phyloP scores from a whole-genome alignment of 345 rosid genomes.

The Pistacia integerrima region DNA sequence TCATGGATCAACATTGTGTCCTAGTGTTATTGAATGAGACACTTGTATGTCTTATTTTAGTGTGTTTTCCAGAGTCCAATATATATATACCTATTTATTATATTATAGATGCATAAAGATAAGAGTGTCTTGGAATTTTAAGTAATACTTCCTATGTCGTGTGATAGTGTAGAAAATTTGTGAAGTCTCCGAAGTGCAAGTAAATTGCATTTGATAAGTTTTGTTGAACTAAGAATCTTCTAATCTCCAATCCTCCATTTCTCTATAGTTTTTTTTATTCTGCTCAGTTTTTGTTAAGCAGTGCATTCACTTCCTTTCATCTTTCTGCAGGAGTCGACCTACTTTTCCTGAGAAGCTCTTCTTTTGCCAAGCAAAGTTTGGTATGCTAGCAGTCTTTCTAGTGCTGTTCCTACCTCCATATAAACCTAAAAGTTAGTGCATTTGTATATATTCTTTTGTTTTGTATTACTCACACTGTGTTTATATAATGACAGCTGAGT shows the following conservation, averaged over 20 bases:
- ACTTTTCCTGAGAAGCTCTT: constrained; percentile 28
- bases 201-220: not conserved
- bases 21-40: too few relatives aligned
- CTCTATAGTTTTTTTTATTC: not conserved
- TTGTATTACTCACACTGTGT: not conserved
- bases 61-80: too few relatives aligned
- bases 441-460: not conserved
- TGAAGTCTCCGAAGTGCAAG: not conserved
- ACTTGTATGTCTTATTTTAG: too few relatives aligned
- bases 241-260: not conserved
- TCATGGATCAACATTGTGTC: too few relatives aligned
- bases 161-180: not conserved
- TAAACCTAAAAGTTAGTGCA: not conserved
- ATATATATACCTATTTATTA: too few relatives aligned
- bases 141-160: too few relatives aligned
- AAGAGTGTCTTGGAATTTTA: too few relatives aligned
- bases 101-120: too few relatives aligned
- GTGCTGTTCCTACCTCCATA: not conserved
- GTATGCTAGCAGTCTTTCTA: constrained; percentile 17
- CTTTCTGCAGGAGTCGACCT: constrained; percentile 22
- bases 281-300: not conserved
- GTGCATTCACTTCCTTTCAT: not conserved
- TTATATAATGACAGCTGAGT: not conserved
- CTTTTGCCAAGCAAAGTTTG: constrained; percentile 34
- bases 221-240: not conserved